phyloP scores from a whole-genome alignment of 2,329 filamentous ascomycete species.

The Aspergillus aculeatus region DNA sequence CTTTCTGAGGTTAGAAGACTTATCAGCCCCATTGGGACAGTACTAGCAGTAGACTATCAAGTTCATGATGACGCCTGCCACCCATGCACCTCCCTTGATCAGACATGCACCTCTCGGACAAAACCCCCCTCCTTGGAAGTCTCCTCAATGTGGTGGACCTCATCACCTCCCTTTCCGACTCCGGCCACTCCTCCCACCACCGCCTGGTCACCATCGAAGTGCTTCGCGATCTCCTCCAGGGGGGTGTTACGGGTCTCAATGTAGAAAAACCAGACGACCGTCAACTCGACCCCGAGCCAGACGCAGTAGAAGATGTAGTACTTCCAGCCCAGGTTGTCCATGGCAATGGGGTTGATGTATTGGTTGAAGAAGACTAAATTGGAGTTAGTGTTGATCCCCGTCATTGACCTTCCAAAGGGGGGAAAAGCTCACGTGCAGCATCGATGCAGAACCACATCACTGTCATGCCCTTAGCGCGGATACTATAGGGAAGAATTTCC shows the following conservation, averaged over 20 bases:
- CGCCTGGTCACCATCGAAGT: slow-evolving; percentile 18
- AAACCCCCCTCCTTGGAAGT: not conserved
- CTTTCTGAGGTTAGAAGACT: too few species aligned
- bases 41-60: not conserved
- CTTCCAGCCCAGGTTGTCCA: slow-evolving; percentile 35
- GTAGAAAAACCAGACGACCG: slow-evolving; percentile 38
- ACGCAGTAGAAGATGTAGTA: slow-evolving; percentile 42
- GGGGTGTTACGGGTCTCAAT: slow-evolving; percentile 35
- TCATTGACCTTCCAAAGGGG: not conserved
- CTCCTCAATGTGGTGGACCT: not conserved
- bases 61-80: not conserved
- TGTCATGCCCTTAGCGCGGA: slow-evolving; percentile 50
- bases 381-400: slow-evolving; percentile 1
- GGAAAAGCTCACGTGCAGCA: slow-evolving; percentile 12
- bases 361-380: slow-evolving; percentile 36
- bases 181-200: not conserved
- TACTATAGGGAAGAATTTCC: slow-evolving; percentile 51
- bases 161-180: not conserved
- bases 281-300: slow-evolving; percentile 32
- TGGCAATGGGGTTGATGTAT: slow-evolving; percentile 34
- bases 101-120: not conserved
- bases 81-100: not conserved
- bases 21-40: too few species aligned
- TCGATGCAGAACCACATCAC: slow-evolving; percentile 38
- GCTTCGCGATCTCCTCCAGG: slow-evolving; percentile 38